Evolutionary conservation across 2,329 filamentous ascomycete genomes (phyloP).

Genomic region (Phoma herbarum): DNA sequence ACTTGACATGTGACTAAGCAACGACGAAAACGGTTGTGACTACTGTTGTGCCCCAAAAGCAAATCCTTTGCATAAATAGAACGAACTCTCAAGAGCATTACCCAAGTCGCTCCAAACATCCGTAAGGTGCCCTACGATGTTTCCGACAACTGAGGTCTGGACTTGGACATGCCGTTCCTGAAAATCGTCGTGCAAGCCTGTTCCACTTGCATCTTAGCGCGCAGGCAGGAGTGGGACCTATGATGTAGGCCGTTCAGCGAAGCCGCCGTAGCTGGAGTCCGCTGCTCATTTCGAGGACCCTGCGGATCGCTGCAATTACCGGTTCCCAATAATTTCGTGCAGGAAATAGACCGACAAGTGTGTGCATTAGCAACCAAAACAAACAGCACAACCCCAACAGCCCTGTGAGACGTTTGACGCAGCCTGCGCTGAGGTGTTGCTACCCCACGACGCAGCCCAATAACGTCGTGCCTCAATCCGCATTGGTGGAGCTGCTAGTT

Average conservation of each 20-base stretch:
- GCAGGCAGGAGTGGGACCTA: conserved; percentile 9
- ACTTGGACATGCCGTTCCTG: conserved; percentile 17
- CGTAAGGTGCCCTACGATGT: background rate
- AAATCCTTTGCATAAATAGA: background rate
- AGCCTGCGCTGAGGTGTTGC: conserved; percentile 7
- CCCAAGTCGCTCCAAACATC: background rate
- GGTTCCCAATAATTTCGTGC: background rate
- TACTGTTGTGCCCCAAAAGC: background rate
- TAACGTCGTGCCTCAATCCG: conserved; percentile 7
- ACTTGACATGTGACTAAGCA: conserved; percentile 15
- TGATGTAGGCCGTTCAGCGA: conserved; percentile 17
- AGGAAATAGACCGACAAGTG: background rate
- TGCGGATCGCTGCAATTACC: conserved; percentile 6
- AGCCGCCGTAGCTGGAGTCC: conserved; percentile 2
- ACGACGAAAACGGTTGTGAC: background rate
- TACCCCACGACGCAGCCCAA: conserved; percentile 18
- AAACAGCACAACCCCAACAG: background rate
- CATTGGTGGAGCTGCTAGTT: conserved; percentile 19
- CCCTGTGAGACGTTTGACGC: conserved; percentile 16
- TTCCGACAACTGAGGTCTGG: background rate
- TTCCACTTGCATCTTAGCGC: conserved; percentile 12
- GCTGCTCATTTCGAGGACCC: conserved; percentile 14
- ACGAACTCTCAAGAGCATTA: background rate
- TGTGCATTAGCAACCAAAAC: background rate
- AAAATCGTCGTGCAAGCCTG: conserved; percentile 16